Percentiles rank a stretch among this genome's conserved stretches.
Evolutionary conservation across 345 rosid species (phyloP).

Genomic region (Dovyalis caffra): DNA sequence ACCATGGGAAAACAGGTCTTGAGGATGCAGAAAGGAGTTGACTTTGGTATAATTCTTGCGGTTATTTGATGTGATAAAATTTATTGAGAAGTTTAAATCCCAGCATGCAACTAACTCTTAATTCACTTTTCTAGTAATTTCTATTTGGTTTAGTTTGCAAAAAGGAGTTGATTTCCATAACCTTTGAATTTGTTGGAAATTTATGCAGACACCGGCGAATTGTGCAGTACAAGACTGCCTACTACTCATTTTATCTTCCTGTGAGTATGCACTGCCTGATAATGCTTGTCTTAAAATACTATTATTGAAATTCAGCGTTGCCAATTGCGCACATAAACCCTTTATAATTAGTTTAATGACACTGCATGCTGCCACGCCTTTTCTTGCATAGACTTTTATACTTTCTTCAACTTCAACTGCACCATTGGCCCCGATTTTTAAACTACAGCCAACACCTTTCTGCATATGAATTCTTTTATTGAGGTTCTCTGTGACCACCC

Average conservation of each 20-base stretch:
- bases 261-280: slow-evolving; percentile 24
- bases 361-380: too few species aligned
- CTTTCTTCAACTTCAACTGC: too few species aligned
- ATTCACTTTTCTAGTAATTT: neutral
- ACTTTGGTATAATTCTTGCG: neutral
- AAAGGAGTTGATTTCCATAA: too few species aligned
- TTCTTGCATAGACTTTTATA: too few species aligned
- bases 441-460: too few species aligned
- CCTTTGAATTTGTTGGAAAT: neutral
- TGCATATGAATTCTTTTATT: neutral
- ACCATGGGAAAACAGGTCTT: neutral
- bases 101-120: neutral
- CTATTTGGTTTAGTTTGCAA: too few species aligned
- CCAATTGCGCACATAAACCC: too few species aligned
- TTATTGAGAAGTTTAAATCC: neutral
- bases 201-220: slow-evolving; percentile 38
- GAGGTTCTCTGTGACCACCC: neutral
- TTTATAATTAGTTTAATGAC: too few species aligned
- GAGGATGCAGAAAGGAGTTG: neutral
- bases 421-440: too few species aligned
- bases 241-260: slow-evolving; percentile 46
- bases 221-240: slow-evolving; percentile 48
- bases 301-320: neutral
- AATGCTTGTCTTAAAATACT: neutral
- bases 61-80: neutral